These are phyloP conservation scores for Pythium plurisporium DNA, from an alignment of 352 stramenopile genomes.

Conservation along the genomic window DNA sequence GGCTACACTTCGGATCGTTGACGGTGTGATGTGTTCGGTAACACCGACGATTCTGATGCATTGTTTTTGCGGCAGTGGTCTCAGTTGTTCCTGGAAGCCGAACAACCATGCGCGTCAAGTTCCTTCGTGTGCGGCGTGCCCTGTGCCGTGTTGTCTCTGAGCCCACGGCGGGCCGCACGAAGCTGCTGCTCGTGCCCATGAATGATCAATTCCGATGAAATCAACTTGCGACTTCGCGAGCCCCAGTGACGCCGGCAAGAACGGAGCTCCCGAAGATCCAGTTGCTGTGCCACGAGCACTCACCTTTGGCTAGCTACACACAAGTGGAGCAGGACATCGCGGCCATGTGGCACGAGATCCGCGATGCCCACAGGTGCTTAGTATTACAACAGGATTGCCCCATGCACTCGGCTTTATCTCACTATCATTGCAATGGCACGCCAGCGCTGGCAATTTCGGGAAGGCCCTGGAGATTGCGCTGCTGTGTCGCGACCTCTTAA, in stretches of 20 bases:
- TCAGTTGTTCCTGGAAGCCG: not conserved
- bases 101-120: not conserved
- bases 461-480: conserved; percentile 57
- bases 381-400: too few species aligned
- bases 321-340: conserved; percentile 79
- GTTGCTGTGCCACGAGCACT: conserved; percentile 62
- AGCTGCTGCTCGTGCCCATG: not conserved
- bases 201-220: not conserved
- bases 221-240: conserved; percentile 10
- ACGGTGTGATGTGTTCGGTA: not conserved
- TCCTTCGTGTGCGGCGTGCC: not conserved
- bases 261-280: conserved; percentile 40
- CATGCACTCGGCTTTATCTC: too few species aligned
- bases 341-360: conserved; percentile 74
- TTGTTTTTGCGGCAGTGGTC: not conserved
- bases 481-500: conserved; percentile 65
- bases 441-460: conserved; percentile 61
- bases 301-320: conserved; percentile 50
- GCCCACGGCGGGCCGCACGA: not conserved
- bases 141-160: not conserved
- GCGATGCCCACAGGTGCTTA: conserved; percentile 72
- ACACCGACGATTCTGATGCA: not conserved
- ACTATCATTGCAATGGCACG: too few species aligned
- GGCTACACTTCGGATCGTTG: not conserved
- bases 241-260: conserved; percentile 15